Evolutionary conservation across 2,329 filamentous ascomycete genomes (phyloP).

Genomic region (Fusarium lyarnte): DNA sequence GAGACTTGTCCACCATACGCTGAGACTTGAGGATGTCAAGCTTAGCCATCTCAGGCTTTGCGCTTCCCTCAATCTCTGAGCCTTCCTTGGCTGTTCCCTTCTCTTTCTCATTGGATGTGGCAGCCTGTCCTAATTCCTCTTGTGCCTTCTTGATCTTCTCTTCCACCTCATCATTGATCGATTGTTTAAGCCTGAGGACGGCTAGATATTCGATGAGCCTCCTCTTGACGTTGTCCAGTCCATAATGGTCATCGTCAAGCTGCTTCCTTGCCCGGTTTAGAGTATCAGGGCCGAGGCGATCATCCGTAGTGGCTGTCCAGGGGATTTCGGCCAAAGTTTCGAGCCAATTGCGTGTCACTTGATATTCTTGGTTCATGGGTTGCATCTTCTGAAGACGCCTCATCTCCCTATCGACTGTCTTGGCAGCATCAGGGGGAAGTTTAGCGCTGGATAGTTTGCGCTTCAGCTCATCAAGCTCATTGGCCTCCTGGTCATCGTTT

Average conservation of each 20-base stretch:
- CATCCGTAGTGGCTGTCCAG: conserved; percentile 86
- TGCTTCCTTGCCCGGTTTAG: conserved; percentile 84
- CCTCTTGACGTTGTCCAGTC: conserved; percentile 97
- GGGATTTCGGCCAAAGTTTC: conserved; percentile 95
- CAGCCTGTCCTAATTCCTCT: conserved; percentile 60
- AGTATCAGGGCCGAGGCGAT: conserved; percentile 84
- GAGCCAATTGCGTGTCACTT: conserved; percentile 91
- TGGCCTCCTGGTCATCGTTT: conserved; percentile 81
- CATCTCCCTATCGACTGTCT: conserved; percentile 90
- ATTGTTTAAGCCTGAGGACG: conserved; percentile 94
- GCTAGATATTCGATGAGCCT: conserved; percentile 93
- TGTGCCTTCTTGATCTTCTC: conserved; percentile 77
- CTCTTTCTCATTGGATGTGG: conserved; percentile 23
- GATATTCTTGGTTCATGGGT: conserved; percentile 94
- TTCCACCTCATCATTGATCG: conserved; percentile 84
- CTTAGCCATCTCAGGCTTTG: conserved; percentile 63
- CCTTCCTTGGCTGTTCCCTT: conserved; percentile 28
- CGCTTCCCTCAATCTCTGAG: conserved; percentile 40
- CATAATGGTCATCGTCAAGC: conserved; percentile 95
- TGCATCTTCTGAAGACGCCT: conserved; percentile 94
- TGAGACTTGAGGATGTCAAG: conserved; percentile 81
- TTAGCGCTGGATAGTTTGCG: conserved; percentile 85
- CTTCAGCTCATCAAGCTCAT: conserved; percentile 90
- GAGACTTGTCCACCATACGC: conserved; percentile 92
- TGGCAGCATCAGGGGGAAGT: conserved; percentile 84